Percentiles rank a stretch among this genome's conserved stretches.
Evolutionary conservation across 2,329 filamentous ascomycete species (phyloP).

Genomic region (Ophiostoma angusticollis): DNA sequence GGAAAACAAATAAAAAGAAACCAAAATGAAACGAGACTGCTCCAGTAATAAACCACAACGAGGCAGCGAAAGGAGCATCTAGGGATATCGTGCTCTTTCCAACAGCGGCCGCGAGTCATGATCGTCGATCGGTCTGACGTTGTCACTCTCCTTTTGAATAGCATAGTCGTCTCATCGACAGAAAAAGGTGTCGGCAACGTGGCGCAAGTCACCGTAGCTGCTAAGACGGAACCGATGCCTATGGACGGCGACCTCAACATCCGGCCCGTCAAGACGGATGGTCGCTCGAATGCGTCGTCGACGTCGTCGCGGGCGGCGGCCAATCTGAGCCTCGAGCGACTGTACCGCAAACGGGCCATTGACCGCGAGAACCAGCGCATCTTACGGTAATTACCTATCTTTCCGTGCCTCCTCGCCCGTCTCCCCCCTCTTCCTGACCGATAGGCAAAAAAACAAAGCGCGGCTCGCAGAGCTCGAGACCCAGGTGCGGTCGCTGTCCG

Average conservation of each 20-base stretch:
- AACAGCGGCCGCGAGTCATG: too few relatives aligned
- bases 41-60: background rate
- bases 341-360: slow-evolving; percentile 11
- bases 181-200: background rate
- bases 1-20: background rate
- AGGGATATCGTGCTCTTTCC: too few relatives aligned
- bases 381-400: slow-evolving; percentile 6
- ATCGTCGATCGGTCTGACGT: too few relatives aligned
- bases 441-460: slow-evolving; percentile 11
- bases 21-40: background rate
- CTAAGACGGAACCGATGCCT: background rate
- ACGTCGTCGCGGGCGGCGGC: slow-evolving; percentile 9
- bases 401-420: too few relatives aligned
- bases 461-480: slow-evolving; percentile 10
- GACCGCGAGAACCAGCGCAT: slow-evolving; percentile 12
- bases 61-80: too few relatives aligned
- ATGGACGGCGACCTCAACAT: slow-evolving; percentile 6
- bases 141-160: too few relatives aligned
- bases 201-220: background rate
- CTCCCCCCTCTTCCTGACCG: too few relatives aligned
- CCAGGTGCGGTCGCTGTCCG: slow-evolving; percentile 6
- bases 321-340: slow-evolving; percentile 9
- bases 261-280: slow-evolving; percentile 9
- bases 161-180: too few relatives aligned
- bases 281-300: slow-evolving; percentile 3